These are phyloP conservation scores for Colletotrichum salicis DNA, from an alignment of 2,329 filamentous ascomycete genomes.

Conservation along the genomic window DNA sequence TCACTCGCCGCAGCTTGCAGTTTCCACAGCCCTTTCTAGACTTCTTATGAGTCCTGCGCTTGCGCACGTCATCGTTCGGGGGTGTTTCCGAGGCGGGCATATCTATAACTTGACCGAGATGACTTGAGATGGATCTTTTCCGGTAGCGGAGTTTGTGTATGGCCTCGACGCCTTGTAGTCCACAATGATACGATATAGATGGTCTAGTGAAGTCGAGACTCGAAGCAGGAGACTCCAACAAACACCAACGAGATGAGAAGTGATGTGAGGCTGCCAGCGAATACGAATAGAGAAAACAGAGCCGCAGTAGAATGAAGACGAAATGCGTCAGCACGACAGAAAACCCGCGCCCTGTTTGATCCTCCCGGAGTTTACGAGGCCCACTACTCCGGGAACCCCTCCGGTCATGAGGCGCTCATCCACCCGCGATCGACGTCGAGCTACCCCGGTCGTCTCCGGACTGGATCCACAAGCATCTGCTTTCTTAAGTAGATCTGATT, in stretches of 20 bases:
- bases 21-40: conserved; percentile 65
- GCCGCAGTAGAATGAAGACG: not conserved
- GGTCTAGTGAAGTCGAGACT: not conserved
- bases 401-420: not conserved
- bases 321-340: not conserved
- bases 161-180: too few relatives aligned
- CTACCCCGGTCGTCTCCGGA: not conserved
- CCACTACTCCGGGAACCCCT: not conserved
- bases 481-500: not conserved
- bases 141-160: too few relatives aligned
- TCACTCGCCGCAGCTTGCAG: conserved; percentile 65
- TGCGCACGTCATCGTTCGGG: conserved; percentile 30
- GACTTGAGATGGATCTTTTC: not conserved
- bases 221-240: too few relatives aligned
- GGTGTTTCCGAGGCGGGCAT: not conserved
- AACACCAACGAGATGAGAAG: not conserved
- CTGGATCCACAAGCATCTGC: not conserved
- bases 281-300: not conserved
- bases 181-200: not conserved
- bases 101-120: not conserved
- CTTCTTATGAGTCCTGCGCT: conserved; percentile 58
- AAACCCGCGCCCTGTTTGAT: not conserved
- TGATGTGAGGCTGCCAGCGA: not conserved
- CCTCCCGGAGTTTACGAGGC: not conserved
- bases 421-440: not conserved